phyloP scores from a whole-genome alignment of 129 eudicot species.

The Scalesia atractyloides region DNA sequence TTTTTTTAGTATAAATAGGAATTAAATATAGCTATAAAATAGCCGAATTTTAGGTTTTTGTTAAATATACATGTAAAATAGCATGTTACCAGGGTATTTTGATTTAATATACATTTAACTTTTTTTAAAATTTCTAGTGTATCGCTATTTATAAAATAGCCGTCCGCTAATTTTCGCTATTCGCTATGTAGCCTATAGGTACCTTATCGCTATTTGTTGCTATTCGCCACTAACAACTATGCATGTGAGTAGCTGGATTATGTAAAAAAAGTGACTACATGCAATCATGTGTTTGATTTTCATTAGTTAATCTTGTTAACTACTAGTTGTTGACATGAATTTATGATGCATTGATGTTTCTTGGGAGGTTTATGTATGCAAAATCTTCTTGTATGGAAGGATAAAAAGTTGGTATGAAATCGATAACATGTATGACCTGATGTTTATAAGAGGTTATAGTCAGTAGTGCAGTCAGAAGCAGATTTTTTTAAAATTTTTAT shows the following conservation, averaged over 20 bases:
- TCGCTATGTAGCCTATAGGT: too few relatives aligned
- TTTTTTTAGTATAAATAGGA: too few relatives aligned
- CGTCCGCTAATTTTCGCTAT: too few relatives aligned
- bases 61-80: too few relatives aligned
- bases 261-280: conserved; percentile 7
- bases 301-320: background rate
- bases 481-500: background rate
- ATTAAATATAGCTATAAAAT: too few relatives aligned
- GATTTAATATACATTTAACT: too few relatives aligned
- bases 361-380: background rate
- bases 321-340: background rate
- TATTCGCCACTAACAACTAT: too few relatives aligned
- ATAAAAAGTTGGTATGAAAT: background rate
- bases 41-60: too few relatives aligned
- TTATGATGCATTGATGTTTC: background rate
- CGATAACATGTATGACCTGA: background rate
- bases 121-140: too few relatives aligned
- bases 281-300: background rate
- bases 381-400: background rate
- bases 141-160: too few relatives aligned
- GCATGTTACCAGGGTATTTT: too few relatives aligned
- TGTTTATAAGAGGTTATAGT: background rate
- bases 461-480: background rate
- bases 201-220: too few relatives aligned
- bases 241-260: background rate